Evolutionary conservation across 768 basidiomycete genomes (phyloP).

Genomic region (Scleroderma citrinum): DNA sequence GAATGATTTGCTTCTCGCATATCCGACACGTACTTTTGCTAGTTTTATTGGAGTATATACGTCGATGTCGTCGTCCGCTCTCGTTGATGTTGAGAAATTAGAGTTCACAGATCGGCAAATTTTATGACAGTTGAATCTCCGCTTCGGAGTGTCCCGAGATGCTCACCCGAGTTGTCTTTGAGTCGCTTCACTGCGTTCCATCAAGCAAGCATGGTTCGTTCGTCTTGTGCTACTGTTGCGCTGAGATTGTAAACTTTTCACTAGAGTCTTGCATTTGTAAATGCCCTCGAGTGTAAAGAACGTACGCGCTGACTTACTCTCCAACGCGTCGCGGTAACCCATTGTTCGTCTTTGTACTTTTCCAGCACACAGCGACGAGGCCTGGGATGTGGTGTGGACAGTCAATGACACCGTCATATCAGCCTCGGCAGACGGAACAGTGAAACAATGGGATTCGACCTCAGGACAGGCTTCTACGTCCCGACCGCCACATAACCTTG

Average conservation of each 20-base stretch:
- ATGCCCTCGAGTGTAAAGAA: constrained; percentile 72
- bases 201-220: constrained; percentile 24
- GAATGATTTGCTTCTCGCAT: constrained; percentile 7
- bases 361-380: constrained; percentile 71
- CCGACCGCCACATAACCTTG: constrained; percentile 74
- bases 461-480: constrained; percentile 58
- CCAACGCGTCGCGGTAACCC: neutral
- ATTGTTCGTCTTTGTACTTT: constrained; percentile 14
- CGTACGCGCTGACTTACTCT: constrained; percentile 39
- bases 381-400: constrained; percentile 78
- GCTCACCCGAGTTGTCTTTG: neutral
- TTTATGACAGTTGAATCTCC: constrained; percentile 41
- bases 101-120: constrained; percentile 37
- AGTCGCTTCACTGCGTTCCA: neutral
- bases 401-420: constrained; percentile 58
- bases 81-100: constrained; percentile 82
- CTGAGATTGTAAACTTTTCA: constrained; percentile 16
- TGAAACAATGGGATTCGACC: constrained; percentile 66
- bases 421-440: constrained; percentile 70
- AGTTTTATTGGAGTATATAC: constrained; percentile 16
- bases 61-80: constrained; percentile 88
- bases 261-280: constrained; percentile 68
- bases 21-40: constrained; percentile 34
- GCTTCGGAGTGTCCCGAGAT: constrained; percentile 45
- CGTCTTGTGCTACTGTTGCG: constrained; percentile 4